Base-by-base conservation (phyloP, 2,329 filamentous ascomycete species). In the Paracorniculantispora psalliotae region DNA sequence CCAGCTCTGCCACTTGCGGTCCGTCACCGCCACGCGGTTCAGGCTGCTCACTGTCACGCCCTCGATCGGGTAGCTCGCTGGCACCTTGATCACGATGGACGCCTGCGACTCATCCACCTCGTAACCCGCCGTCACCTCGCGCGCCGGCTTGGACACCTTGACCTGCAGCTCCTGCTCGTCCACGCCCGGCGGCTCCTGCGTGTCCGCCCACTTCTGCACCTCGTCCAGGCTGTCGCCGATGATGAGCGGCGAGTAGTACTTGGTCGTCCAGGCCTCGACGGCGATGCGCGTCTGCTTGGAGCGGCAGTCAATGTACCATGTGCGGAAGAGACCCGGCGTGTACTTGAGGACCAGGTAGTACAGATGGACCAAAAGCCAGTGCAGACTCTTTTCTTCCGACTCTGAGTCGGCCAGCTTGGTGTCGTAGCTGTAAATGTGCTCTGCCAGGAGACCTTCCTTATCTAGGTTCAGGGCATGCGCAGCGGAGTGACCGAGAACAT, bases 1-100 rank as follows among this genome's bases (percentile, higher is more conserved):
- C 92, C 93, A 97, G 62, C 82, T 88, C 72, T 91, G 87, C 93
- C 94, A 99, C 70, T 94, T 96, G 72, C 87, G 87, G 69, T 97
- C 92, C 61, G 87, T 88, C 26, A 97, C 91, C 0, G 90, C 91
- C 2, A 97, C 91, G 13, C 93, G 87, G 66, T 89, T 91, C 21
- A 92, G 77, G 9, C 91, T 87, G 3, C 86, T 79, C 1, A 97
- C 92, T 9, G 83, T 79, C 1, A 96, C 90, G 1, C 84, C 81
- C 25, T 91, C 86, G 9, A 99, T 83, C 0, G 94, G 94, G 68
- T 96, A 99, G 43, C 86, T 87, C 2, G 84, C 77, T 0, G 93
- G 93, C 0, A 99, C 81, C 6, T 83, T 83, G 66, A 99, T 88
- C n/a, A 86, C 81, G 62, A 97, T 94, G 12, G 87, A 82, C 59